A percentile compares a stretch with the other conserved stretches of the same genome.
phyloP scores from a whole-genome alignment of 1,284 basidiomycete species.

The Flammula alnicola region DNA sequence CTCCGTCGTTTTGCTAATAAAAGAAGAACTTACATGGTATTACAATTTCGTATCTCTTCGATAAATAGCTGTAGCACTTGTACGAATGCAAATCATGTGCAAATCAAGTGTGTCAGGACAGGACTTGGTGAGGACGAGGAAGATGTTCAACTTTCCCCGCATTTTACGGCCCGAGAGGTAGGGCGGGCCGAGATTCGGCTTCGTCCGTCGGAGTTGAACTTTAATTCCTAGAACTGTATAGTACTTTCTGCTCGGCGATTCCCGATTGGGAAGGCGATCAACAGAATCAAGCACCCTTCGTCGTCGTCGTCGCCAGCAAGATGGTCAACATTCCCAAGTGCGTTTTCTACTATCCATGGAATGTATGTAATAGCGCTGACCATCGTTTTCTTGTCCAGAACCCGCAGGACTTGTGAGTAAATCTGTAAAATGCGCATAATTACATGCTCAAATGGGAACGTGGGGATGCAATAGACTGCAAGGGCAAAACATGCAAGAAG shows the following conservation, averaged over 20 bases:
- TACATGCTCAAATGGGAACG: conserved; percentile 1
- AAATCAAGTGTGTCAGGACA: background rate
- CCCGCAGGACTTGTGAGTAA: conserved; percentile 82
- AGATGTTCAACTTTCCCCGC: background rate
- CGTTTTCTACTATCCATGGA: conserved; percentile 35
- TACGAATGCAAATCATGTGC: too few relatives aligned
- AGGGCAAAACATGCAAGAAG: conserved; percentile 98
- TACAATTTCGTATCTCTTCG: too few relatives aligned
- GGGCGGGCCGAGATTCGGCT: background rate
- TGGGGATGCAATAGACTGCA: conserved; percentile 78
- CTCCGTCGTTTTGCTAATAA: background rate
- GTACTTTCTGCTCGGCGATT: conserved; percentile 30
- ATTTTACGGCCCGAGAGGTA: background rate
- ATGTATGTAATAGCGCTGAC: conserved; percentile 25
- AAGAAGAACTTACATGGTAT: background rate
- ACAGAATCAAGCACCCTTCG: conserved; percentile 31
- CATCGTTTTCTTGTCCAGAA: conserved; percentile 50
- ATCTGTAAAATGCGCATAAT: conserved; percentile 8
- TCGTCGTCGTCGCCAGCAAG: conserved; percentile 49
- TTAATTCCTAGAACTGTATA: conserved; percentile 35
- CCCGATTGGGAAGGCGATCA: conserved; percentile 29
- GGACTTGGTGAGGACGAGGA: background rate
- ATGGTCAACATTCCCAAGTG: conserved; percentile 95
- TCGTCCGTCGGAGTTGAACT: conserved; percentile 17
- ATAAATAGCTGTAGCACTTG: too few relatives aligned